Conservation (phyloP, 2,329 filamentous ascomycete species). For the Trichophyton equinum region DNA sequence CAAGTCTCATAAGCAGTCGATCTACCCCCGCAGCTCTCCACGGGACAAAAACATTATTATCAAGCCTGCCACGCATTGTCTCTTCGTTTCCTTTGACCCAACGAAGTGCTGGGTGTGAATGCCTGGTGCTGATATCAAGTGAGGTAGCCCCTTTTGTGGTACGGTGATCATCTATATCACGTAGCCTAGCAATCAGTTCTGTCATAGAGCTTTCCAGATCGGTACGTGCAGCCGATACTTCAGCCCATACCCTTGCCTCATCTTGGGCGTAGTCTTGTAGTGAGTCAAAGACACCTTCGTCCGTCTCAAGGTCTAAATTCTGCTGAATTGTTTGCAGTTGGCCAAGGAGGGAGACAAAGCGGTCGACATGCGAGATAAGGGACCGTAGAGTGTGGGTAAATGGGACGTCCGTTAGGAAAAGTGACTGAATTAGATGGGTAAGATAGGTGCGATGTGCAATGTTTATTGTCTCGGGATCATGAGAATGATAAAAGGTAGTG, state of each 20-base stretch:
- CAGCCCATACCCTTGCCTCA: constrained; percentile 53
- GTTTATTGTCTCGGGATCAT: constrained; percentile 76
- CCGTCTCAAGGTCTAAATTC: constrained; percentile 65
- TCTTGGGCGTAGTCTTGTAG: constrained; percentile 60
- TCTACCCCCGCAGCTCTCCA: constrained; percentile 68
- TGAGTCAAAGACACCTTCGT: constrained; percentile 68
- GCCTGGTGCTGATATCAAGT: constrained; percentile 20
- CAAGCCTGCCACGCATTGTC: constrained; percentile 21
- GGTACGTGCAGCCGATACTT: constrained; percentile 51
- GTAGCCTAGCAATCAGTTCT: constrained; percentile 43
- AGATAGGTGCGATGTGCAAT: constrained; percentile 70
- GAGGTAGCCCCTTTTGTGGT: constrained; percentile 28
- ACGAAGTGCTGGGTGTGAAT: constrained; percentile 19
- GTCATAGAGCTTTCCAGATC: constrained; percentile 57
- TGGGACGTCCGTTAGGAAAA: constrained; percentile 32
- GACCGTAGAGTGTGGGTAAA: constrained; percentile 30
- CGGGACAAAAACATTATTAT: constrained; percentile 47
- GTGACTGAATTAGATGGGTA: constrained; percentile 42
- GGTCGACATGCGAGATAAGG: constrained; percentile 51
- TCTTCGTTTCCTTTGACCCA: constrained; percentile 17
- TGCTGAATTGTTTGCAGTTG: constrained; percentile 66
- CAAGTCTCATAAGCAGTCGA: constrained; percentile 79
- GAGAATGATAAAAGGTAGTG: constrained; percentile 23
- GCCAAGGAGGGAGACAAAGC: constrained; percentile 62
- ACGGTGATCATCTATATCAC: constrained; percentile 49